These are phyloP conservation scores for Rhytidhysteron rufulum DNA, from an alignment of 2,329 filamentous ascomycete genomes.

Conservation along the genomic window DNA sequence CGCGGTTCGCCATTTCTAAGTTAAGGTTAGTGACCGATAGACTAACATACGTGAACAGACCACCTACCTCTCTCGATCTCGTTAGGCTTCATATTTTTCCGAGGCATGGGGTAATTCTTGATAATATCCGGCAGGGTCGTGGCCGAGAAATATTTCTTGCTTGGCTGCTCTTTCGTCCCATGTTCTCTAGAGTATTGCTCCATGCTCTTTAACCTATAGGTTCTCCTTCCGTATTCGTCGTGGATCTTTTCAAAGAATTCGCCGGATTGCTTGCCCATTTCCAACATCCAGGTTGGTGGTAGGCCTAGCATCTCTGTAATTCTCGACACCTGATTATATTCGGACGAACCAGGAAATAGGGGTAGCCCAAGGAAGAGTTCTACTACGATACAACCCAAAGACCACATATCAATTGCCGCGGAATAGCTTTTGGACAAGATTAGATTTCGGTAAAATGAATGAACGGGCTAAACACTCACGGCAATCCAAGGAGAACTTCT, in stretches of 20 bases:
- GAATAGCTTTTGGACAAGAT: slow-evolving; percentile 61
- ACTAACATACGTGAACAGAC: background rate
- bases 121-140: slow-evolving; percentile 95
- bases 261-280: slow-evolving; percentile 95
- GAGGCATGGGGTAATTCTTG: slow-evolving; percentile 94
- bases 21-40: slow-evolving; percentile 2
- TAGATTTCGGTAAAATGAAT: background rate
- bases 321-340: slow-evolving; percentile 96
- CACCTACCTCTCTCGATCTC: slow-evolving; percentile 89
- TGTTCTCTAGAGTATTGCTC: slow-evolving; percentile 96
- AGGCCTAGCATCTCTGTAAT: slow-evolving; percentile 98
- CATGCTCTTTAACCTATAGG: slow-evolving; percentile 92
- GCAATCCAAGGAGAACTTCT: slow-evolving; percentile 89
- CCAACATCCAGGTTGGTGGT: slow-evolving; percentile 97
- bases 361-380: slow-evolving; percentile 94
- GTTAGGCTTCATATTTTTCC: slow-evolving; percentile 98
- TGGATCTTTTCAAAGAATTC: slow-evolving; percentile 94
- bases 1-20: slow-evolving; percentile 94
- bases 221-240: slow-evolving; percentile 89
- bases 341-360: slow-evolving; percentile 92
- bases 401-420: slow-evolving; percentile 99
- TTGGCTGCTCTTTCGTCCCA: slow-evolving; percentile 94
- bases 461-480: slow-evolving; percentile 42
- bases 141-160: slow-evolving; percentile 98
- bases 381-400: slow-evolving; percentile 94